These are phyloP conservation scores for Aegilops tauschii DNA, from an alignment of 176 grass and related monocot species.

Conservation along the genomic window DNA sequence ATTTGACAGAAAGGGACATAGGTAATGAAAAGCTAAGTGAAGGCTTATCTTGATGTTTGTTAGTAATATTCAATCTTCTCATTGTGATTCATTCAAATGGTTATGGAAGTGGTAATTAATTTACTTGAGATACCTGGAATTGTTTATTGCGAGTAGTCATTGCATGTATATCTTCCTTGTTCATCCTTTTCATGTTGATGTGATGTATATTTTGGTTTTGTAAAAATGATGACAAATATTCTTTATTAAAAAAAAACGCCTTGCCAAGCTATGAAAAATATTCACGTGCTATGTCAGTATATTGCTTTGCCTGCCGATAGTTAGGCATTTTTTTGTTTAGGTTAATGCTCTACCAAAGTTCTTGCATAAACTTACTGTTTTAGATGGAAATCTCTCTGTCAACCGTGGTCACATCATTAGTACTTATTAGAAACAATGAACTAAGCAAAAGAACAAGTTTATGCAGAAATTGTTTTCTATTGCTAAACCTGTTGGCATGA, in stretches of 20 bases:
- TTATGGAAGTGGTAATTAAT: background rate
- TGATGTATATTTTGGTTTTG: background rate
- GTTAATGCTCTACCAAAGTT: background rate
- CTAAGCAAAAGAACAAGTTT: background rate
- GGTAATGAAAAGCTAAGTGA: slow-evolving; percentile 39
- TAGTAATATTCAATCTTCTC: slow-evolving; percentile 15
- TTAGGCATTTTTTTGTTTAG: background rate
- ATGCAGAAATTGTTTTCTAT: background rate
- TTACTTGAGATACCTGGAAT: background rate
- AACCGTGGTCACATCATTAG: background rate
- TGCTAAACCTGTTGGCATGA: background rate
- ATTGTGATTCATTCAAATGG: background rate
- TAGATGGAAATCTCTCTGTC: background rate
- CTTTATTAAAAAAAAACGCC: background rate
- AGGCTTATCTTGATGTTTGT: background rate
- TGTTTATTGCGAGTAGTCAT: background rate
- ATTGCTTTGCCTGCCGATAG: background rate
- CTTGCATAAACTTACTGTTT: background rate
- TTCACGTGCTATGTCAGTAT: background rate
- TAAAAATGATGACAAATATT: background rate
- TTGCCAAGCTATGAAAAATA: background rate
- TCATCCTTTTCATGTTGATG: slow-evolving; percentile 9
- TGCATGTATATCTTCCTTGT: background rate
- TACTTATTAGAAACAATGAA: background rate
- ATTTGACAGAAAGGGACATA: slow-evolving; percentile 64